A percentile compares a stretch with the other conserved stretches of the same genome.
These are phyloP conservation scores for Barnettozyma sucrosica DNA, from an alignment of 805 yeast genomes.

Conservation along the genomic window DNA sequence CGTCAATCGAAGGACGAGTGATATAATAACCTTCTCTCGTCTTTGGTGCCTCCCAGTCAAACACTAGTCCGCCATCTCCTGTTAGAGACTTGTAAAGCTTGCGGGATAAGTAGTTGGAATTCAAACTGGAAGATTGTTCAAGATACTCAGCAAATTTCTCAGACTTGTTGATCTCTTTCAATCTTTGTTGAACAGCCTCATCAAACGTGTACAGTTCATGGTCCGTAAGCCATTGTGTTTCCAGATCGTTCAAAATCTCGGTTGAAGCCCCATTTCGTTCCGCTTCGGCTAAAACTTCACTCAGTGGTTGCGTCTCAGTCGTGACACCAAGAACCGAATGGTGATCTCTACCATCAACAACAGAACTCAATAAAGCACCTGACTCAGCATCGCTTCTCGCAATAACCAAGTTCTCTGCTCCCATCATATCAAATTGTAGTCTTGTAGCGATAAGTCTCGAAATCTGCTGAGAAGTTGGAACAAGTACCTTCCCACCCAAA, in stretches of 20 bases:
- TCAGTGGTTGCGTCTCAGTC: conserved; percentile 35
- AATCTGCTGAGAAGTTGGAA: conserved; percentile 52
- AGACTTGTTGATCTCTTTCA: conserved; percentile 23
- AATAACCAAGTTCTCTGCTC: conserved; percentile 48
- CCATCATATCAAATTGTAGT: conserved; percentile 62
- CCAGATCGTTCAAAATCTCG: conserved; percentile 33
- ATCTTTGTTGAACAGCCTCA: conserved; percentile 39
- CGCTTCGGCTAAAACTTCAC: conserved; percentile 39
- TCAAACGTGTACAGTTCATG: conserved; percentile 41
- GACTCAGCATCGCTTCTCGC: conserved; percentile 59
- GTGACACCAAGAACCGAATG: conserved; percentile 46
- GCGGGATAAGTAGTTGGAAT: conserved; percentile 17
- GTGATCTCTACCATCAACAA: conserved; percentile 53
- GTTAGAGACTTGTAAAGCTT: conserved; percentile 19
- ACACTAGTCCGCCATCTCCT: conserved; percentile 20
- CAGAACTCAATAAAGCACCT: conserved; percentile 44
- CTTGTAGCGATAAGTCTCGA: conserved; percentile 51
- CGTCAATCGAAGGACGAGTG: conserved; percentile 43
- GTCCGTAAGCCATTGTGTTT: conserved; percentile 40
- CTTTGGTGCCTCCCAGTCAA: conserved; percentile 57
- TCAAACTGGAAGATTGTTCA: conserved; percentile 9
- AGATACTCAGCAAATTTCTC: conserved; percentile 23
- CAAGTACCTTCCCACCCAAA: conserved; percentile 54
- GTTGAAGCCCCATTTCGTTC: conserved; percentile 34
- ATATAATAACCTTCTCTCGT: conserved; percentile 53